Percentiles rank a stretch among this genome's conserved stretches.
Conservation (phyloP, 768 basidiomycete species). For the Lentinula boryana region DNA sequence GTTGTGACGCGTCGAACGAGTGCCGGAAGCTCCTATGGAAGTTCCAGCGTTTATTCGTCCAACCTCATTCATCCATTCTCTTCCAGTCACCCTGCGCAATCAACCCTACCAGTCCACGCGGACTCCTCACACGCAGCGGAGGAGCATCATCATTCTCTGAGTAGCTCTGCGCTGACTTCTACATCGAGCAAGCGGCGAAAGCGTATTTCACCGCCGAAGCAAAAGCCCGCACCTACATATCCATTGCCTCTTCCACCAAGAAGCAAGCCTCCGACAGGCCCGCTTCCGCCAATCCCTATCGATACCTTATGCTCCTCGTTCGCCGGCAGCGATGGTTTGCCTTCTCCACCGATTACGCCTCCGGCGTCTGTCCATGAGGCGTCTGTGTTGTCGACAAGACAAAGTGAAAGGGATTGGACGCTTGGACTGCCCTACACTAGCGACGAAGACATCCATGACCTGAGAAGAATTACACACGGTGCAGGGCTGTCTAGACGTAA, state of each 20-base stretch:
- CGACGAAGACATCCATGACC: not conserved
- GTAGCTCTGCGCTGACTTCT: not conserved
- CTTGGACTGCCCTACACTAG: not conserved
- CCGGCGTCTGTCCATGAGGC: not conserved
- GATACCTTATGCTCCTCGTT: not conserved
- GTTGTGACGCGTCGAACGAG: not conserved
- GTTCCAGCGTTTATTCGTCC: not conserved
- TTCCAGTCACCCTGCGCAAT: not conserved
- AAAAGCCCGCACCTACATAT: not conserved
- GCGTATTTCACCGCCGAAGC: not conserved
- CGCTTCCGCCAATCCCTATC: not conserved
- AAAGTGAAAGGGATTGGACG: not conserved
- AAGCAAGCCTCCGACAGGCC: not conserved
- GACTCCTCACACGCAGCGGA: not conserved
- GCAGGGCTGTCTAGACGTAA: not conserved
- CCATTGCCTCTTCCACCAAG: conserved; percentile 2
- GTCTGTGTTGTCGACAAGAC: not conserved
- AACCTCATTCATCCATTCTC: not conserved
- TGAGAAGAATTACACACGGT: not conserved
- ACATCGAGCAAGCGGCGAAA: not conserved
- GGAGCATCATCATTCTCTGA: not conserved
- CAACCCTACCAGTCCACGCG: not conserved
- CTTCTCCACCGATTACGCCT: conserved; percentile 4
- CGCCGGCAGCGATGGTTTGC: not conserved
- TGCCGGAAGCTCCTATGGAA: not conserved